These are phyloP conservation scores for Mortierella claussenii DNA, from an alignment of 192 early-diverging fungal species.

Conservation along the genomic window DNA sequence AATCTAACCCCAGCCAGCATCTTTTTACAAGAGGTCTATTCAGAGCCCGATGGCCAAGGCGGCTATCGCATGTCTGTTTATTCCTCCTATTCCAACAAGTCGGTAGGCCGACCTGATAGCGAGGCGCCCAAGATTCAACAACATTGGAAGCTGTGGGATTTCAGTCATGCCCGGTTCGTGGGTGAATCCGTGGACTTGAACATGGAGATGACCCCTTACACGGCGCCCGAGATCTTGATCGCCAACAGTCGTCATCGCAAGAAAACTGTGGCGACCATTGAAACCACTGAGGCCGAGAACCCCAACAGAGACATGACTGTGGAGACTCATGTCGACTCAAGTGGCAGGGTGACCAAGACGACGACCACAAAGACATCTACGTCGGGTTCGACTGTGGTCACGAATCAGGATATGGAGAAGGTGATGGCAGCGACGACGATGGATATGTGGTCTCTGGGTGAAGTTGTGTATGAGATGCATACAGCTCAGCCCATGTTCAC, in stretches of 20 bases:
- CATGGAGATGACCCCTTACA: conserved; percentile 35
- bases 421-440: conserved; percentile 35
- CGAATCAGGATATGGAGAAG: conserved; percentile 15
- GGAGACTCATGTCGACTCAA: not conserved
- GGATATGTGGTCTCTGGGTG: conserved; percentile 57
- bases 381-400: not conserved
- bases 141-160: conserved; percentile 51
- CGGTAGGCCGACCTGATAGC: not conserved
- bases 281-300: not conserved
- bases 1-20: conserved; percentile 32
- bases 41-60: conserved; percentile 44
- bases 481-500: conserved; percentile 37
- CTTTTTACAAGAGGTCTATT: conserved; percentile 43
- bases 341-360: conserved; percentile 24
- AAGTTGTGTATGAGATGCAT: conserved; percentile 51
- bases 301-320: conserved; percentile 11
- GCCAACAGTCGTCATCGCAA: conserved; percentile 9
- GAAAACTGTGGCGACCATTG: not conserved
- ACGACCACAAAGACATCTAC: conserved; percentile 12
- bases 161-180: conserved; percentile 34
- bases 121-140: conserved; percentile 19
- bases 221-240: conserved; percentile 37
- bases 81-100: conserved; percentile 20
- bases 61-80: conserved; percentile 32
- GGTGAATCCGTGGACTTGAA: conserved; percentile 31